phyloP scores from a whole-genome alignment of 2,329 filamentous ascomycete genomes.

The Monosporascus sp. region DNA sequence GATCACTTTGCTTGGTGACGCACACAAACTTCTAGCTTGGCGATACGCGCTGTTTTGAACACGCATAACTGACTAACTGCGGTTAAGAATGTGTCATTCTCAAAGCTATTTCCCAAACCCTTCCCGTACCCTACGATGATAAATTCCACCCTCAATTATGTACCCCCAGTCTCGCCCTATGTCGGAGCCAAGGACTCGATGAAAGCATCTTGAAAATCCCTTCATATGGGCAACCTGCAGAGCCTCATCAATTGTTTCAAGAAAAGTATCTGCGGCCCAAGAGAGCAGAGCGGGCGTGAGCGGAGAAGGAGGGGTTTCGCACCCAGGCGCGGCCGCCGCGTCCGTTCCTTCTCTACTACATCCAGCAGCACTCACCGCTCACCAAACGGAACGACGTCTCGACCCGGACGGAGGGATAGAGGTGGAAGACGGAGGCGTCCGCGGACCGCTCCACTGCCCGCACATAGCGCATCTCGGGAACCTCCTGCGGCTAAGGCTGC shows the following conservation, averaged over 20 bases:
- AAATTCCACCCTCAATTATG: no score
- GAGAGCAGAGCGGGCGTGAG: background rate
- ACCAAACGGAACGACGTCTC: background rate
- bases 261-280: background rate
- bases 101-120: no score
- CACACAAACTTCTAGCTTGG: no score
- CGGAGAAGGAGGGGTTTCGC: background rate
- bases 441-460: background rate
- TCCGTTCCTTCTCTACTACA: background rate
- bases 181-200: no score
- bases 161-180: no score
- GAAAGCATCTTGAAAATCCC: no score
- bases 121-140: no score
- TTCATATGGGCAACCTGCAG: background rate
- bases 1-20: no score
- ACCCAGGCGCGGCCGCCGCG: background rate
- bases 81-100: no score
- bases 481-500: background rate
- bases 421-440: background rate
- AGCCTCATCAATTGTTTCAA: background rate
- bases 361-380: background rate
- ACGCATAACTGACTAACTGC: no score
- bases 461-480: background rate
- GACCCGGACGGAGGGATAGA: background rate
- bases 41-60: no score